Evolutionary conservation across 2,329 filamentous ascomycete species (phyloP), one percentile per base, ranked within the genome.

Genomic region (Neonectria neomacrospora): DNA sequence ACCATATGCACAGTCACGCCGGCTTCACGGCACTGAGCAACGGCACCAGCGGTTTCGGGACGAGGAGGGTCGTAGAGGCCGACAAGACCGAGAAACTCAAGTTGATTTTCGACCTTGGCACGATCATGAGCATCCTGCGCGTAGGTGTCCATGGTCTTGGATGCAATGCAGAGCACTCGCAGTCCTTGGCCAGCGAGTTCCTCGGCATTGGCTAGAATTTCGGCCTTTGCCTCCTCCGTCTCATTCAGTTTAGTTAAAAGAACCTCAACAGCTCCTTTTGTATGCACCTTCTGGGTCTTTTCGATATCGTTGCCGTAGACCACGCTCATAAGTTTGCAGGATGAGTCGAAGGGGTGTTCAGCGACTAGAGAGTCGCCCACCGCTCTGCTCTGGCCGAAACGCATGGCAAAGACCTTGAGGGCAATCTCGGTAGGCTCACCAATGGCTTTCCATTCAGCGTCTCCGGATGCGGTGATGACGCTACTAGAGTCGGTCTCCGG

Each of bases 381-480:
- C 22, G 76, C 74, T 73, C 84, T 84, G 54, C 80, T 82, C 63
- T 83, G 82, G 30, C 84, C 82, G 69, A 92, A 92, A 18, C 90
- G 87, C 79, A 89, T 88, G 50, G 90, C 89, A 64, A 93, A 90
- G 10, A 92, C 90, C 67, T 91, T 89, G 16, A 93, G 85, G 11
- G 91, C 90, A 63, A 93, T 91, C 69, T 93, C 90, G 3, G 91
- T 93, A 3, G 89, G 88, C 68, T 91, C 88, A 52, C 89, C 90
- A 44, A 88, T 79, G 20, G 87, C 87, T 44, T 81, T 83, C 87
- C 88, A 91, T 2, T 80, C 74, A 3, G 77, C 74, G 28, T 78
- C 76, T 16, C 80, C 77, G 14, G 80, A 78, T n/a, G 79, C 73
- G 9, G 81, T 83, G 5, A 82, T 81, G 53, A 81, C 79, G 32